Percentiles rank a stretch among this genome's conserved stretches.
Conservation (phyloP, 305 asterid species). For the Plantago coronopus region DNA sequence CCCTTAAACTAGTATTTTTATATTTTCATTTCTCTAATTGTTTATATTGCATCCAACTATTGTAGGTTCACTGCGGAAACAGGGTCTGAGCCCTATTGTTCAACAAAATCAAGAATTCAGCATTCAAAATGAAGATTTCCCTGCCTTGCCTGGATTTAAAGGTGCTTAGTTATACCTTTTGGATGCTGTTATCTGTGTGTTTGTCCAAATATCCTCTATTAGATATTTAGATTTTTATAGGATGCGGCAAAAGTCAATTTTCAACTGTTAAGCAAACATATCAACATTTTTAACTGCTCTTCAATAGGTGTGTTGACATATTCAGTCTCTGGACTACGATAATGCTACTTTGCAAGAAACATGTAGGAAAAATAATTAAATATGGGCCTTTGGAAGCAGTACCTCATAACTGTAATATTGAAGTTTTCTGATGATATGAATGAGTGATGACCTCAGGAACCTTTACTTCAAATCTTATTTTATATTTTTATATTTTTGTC, state of each 20-base stretch:
- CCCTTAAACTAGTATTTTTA: slow-evolving; percentile 15
- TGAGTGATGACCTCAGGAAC: slow-evolving; percentile 6
- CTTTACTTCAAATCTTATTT: neutral
- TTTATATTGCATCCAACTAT: slow-evolving; percentile 24
- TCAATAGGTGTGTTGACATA: neutral
- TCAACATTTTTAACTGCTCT: slow-evolving; percentile 12
- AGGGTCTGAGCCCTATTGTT: slow-evolving; percentile 77
- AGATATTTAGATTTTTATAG: no score
- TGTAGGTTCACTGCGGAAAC: slow-evolving; percentile 93
- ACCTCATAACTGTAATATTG: neutral
- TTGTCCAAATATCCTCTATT: no score
- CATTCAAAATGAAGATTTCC: slow-evolving; percentile 98
- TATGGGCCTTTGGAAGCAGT: neutral
- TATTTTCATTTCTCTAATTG: slow-evolving; percentile 22
- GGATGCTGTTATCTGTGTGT: neutral
- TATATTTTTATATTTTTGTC: no score
- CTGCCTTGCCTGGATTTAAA: slow-evolving; percentile 96
- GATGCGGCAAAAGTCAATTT: slow-evolving; percentile 14
- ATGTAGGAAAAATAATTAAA: neutral
- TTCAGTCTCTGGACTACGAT: no score
- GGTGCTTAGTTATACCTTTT: slow-evolving; percentile 49
- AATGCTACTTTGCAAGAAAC: no score
- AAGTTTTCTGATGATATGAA: neutral
- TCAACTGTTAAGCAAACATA: neutral
- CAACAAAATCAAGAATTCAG: slow-evolving; percentile 99